These are phyloP conservation scores for Syncephalastrum contaminatum DNA, from an alignment of 371 early-diverging fungal genomes.

Conservation along the genomic window DNA sequence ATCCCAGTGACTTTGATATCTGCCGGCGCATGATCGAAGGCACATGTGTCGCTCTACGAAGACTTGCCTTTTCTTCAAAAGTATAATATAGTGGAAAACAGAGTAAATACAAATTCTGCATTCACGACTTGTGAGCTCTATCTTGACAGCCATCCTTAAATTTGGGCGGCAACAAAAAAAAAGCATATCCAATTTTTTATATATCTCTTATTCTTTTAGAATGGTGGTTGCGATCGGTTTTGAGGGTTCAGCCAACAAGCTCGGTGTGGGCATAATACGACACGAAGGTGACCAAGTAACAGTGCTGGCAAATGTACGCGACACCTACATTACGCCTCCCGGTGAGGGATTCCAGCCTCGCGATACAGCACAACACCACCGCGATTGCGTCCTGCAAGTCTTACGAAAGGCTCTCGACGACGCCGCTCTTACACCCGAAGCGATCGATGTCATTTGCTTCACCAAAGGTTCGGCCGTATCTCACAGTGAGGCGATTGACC, in stretches of 20 bases:
- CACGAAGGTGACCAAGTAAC: conserved; percentile 60
- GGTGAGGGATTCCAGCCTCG: conserved; percentile 98
- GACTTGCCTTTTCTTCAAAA: too few relatives aligned
- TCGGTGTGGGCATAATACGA: conserved; percentile 97
- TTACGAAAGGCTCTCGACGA: conserved; percentile 79
- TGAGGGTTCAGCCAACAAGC: conserved; percentile 99
- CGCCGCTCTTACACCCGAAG: conserved; percentile 71
- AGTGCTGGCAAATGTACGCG: conserved; percentile 90
- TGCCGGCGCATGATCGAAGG: too few relatives aligned
- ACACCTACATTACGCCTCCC: conserved; percentile 97
- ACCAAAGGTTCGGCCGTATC: conserved; percentile 73
- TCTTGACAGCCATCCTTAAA: too few relatives aligned
- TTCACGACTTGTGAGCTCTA: too few relatives aligned
- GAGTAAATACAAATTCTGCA: too few relatives aligned
- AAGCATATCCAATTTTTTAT: too few relatives aligned
- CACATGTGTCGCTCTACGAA: too few relatives aligned
- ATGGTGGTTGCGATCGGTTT: conserved; percentile 74
- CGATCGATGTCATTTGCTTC: conserved; percentile 94
- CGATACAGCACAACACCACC: conserved; percentile 97
- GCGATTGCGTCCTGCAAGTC: conserved; percentile 77
- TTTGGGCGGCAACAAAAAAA: too few relatives aligned
- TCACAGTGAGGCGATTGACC: not conserved
- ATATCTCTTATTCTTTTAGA: conserved; percentile 1
- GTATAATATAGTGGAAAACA: too few relatives aligned
- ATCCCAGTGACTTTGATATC: too few relatives aligned